A percentile compares a stretch with the other conserved stretches of the same genome.
Evolutionary conservation across 2,329 filamentous ascomycete species (phyloP).

Genomic region (Lithohypha guttulata): DNA sequence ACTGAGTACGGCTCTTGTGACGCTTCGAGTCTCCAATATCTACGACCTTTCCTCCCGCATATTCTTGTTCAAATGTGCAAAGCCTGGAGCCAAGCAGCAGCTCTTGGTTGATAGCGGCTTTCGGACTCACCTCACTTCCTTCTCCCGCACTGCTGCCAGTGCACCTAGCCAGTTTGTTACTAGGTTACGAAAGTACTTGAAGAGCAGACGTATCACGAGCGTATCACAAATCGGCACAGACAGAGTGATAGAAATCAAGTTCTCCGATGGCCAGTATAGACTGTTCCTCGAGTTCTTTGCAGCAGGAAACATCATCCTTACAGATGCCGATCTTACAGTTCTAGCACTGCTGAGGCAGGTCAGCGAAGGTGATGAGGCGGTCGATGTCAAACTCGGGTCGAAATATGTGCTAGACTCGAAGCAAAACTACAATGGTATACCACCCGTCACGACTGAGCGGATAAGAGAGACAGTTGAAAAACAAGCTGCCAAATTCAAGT

Average conservation of each 20-base stretch:
- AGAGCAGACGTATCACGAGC: slow-evolving; percentile 70
- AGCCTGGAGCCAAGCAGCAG: slow-evolving; percentile 79
- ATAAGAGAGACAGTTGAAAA: slow-evolving; percentile 58
- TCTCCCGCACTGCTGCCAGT: slow-evolving; percentile 73
- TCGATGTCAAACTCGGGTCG: slow-evolving; percentile 65
- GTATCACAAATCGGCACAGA: slow-evolving; percentile 85
- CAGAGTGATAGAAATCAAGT: slow-evolving; percentile 80
- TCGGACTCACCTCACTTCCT: slow-evolving; percentile 86
- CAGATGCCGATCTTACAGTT: slow-evolving; percentile 73
- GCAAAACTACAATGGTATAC: slow-evolving; percentile 71
- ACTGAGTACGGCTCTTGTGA: slow-evolving; percentile 64
- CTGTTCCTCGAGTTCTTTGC: slow-evolving; percentile 95
- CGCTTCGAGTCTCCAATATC: slow-evolving; percentile 78
- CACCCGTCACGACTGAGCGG: slow-evolving; percentile 62
- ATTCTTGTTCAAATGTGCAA: slow-evolving; percentile 88
- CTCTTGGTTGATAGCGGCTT: slow-evolving; percentile 91
- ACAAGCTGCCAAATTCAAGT: slow-evolving; percentile 38
- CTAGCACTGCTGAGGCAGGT: slow-evolving; percentile 72
- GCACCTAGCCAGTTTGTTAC: slow-evolving; percentile 78
- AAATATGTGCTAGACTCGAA: slow-evolving; percentile 70
- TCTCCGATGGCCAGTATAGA: slow-evolving; percentile 81
- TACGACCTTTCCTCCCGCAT: slow-evolving; percentile 88
- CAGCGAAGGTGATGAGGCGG: slow-evolving; percentile 68
- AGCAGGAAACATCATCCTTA: slow-evolving; percentile 86
- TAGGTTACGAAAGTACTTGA: slow-evolving; percentile 75